Percentiles rank a stretch among this genome's conserved stretches.
These are phyloP conservation scores for Phylloporus arenicola DNA, from an alignment of 768 basidiomycete genomes.

Conservation along the genomic window DNA sequence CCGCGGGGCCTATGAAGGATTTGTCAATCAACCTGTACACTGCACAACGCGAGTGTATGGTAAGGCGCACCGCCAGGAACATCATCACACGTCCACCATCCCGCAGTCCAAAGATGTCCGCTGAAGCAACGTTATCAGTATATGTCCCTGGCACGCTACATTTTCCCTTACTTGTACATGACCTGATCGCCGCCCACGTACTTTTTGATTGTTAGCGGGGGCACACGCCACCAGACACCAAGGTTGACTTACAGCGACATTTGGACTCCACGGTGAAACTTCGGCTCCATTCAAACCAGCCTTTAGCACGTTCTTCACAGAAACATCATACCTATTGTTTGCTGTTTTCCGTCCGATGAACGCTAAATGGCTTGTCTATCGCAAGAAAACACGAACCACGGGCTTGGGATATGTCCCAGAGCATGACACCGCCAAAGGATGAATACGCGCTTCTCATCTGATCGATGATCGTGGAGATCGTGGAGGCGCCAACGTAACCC, in stretches of 20 bases:
- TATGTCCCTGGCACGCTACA: not conserved
- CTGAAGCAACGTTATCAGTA: slow-evolving; percentile 20
- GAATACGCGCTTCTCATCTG: slow-evolving; percentile 34
- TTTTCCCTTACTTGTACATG: slow-evolving; percentile 35
- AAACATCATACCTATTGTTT: slow-evolving; percentile 55
- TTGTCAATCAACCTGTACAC: not conserved
- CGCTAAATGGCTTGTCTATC: too few species aligned
- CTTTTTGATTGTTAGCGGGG: slow-evolving; percentile 18
- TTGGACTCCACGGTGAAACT: slow-evolving; percentile 39
- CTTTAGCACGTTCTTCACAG: slow-evolving; percentile 51
- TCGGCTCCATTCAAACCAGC: slow-evolving; percentile 37
- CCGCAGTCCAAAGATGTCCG: slow-evolving; percentile 46
- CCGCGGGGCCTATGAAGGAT: slow-evolving; percentile 10
- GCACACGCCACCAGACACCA: not conserved
- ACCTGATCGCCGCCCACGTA: slow-evolving; percentile 44
- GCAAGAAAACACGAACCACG: slow-evolving; percentile 27
- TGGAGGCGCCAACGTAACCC: slow-evolving; percentile 37
- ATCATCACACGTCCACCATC: slow-evolving; percentile 45
- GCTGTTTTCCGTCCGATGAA: slow-evolving; percentile 24
- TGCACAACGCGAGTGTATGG: not conserved
- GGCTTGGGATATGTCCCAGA: slow-evolving; percentile 46
- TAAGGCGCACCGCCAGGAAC: slow-evolving; percentile 26
- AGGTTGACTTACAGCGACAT: slow-evolving; percentile 32
- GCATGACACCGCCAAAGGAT: slow-evolving; percentile 44
- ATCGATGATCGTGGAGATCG: slow-evolving; percentile 32